Conservation (phyloP, 2,329 filamentous ascomycete genomes). For the Ascochyta fabae region DNA sequence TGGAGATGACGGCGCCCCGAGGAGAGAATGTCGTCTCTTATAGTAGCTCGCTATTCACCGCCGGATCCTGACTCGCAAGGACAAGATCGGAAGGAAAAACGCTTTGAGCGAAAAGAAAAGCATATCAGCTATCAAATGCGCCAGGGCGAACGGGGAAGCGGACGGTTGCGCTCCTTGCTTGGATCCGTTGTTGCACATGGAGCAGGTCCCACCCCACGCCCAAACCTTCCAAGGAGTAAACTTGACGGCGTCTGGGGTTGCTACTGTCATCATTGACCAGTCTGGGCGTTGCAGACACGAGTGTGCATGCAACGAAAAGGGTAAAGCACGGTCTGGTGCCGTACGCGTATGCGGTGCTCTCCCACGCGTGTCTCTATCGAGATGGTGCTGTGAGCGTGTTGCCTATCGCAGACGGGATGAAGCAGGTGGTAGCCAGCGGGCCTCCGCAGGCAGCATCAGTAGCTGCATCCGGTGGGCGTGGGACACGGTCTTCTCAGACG, state of each 20-base stretch:
- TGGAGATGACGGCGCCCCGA: constrained; percentile 21
- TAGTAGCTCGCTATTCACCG: constrained; percentile 31
- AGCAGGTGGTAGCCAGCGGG: constrained; percentile 12
- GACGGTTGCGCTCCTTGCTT: constrained; percentile 43
- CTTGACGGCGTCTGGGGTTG: constrained; percentile 27
- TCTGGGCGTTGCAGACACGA: constrained; percentile 16
- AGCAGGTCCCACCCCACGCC: constrained; percentile 44
- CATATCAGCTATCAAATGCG: constrained; percentile 19
- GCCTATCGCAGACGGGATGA: constrained; percentile 19
- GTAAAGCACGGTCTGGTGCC: constrained; percentile 8
- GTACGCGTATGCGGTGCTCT: constrained; percentile 15
- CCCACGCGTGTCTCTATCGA: constrained; percentile 19
- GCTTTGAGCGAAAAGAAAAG: constrained; percentile 41
- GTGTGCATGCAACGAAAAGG: constrained; percentile 19
- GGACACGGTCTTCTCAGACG: constrained; percentile 17
- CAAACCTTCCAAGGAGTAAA: constrained; percentile 25
- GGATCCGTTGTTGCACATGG: constrained; percentile 36
- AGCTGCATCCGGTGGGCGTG: constrained; percentile 16
- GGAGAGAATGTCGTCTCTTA: constrained; percentile 32
- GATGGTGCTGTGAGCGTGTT: constrained; percentile 12
- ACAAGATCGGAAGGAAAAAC: constrained; percentile 20
- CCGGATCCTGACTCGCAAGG: constrained; percentile 39
- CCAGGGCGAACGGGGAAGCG: constrained; percentile 37
- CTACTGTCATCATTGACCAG: constrained; percentile 22
- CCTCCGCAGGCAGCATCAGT: constrained; percentile 1